phyloP scores from a whole-genome alignment of 1,284 basidiomycete species.

The Malassezia brasiliensis region DNA sequence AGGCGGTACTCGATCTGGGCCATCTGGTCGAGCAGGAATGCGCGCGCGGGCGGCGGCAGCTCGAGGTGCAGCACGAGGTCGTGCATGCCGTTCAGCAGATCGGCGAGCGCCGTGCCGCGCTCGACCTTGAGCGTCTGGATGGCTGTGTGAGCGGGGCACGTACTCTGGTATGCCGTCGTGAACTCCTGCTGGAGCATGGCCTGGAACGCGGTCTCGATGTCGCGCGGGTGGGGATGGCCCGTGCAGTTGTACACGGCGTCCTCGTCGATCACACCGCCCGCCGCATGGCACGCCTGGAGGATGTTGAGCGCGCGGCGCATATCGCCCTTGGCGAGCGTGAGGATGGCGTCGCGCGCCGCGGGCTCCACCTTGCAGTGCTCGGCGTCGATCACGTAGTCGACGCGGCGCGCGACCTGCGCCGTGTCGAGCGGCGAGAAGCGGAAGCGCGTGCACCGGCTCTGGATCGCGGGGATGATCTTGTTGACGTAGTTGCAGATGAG shows the following conservation, averaged over 20 bases:
- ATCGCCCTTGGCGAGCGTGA: conserved; percentile 88
- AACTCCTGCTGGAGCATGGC: conserved; percentile 96
- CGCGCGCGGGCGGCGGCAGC: conserved; percentile 70
- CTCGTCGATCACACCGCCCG: conserved; percentile 76
- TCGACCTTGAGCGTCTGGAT: conserved; percentile 77
- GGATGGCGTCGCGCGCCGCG: conserved; percentile 76
- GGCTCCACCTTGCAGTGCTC: conserved; percentile 81
- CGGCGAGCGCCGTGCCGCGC: conserved; percentile 85
- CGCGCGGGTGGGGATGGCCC: conserved; percentile 84
- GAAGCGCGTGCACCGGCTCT: conserved; percentile 95
- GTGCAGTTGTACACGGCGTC: conserved; percentile 92
- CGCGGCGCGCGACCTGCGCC: conserved; percentile 69
- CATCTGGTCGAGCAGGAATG: conserved; percentile 79
- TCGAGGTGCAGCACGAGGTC: conserved; percentile 81
- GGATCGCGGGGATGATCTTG: conserved; percentile 96
- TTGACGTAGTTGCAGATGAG: conserved; percentile 99
- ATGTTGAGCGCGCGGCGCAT: conserved; percentile 96
- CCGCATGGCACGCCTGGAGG: conserved; percentile 92
- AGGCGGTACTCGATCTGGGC: conserved; percentile 78
- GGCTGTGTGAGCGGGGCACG: conserved; percentile 55
- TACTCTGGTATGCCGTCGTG: conserved; percentile 78
- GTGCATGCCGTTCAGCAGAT: conserved; percentile 84
- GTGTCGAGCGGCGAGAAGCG: conserved; percentile 84
- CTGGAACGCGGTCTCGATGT: conserved; percentile 84
- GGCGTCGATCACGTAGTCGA: conserved; percentile 68